These are phyloP conservation scores for Phytophthora pisi DNA, from an alignment of 352 stramenopile species.

Conservation along the genomic window DNA sequence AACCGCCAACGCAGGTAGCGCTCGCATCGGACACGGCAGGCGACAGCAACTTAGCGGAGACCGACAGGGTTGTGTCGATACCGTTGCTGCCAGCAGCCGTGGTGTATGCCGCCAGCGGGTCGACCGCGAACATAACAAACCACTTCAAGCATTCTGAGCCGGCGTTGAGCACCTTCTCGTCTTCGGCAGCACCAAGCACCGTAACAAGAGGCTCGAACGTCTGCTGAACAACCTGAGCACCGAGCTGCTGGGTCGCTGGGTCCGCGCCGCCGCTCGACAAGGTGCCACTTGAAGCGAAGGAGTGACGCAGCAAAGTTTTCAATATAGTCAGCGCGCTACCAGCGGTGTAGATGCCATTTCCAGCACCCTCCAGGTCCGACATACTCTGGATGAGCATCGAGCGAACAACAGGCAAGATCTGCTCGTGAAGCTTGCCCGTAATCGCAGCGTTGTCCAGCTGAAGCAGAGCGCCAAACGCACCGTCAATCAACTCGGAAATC, in stretches of 20 bases:
- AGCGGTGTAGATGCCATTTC: slow-evolving; percentile 68
- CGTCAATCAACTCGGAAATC: slow-evolving; percentile 75
- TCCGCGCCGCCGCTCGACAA: slow-evolving; percentile 31
- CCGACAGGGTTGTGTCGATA: slow-evolving; percentile 70
- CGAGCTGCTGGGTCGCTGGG: slow-evolving; percentile 51
- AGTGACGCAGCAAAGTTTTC: slow-evolving; percentile 77
- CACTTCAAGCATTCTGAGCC: slow-evolving; percentile 86
- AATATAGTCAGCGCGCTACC: slow-evolving; percentile 71
- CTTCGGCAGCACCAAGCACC: slow-evolving; percentile 63
- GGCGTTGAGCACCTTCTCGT: slow-evolving; percentile 78
- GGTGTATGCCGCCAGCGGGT: slow-evolving; percentile 60
- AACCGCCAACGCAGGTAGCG: slow-evolving; percentile 71
- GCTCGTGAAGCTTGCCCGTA: slow-evolving; percentile 60
- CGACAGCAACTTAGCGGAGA: slow-evolving; percentile 75
- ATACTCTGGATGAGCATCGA: slow-evolving; percentile 65
- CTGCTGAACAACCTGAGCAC: slow-evolving; percentile 66
- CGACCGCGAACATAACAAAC: slow-evolving; percentile 80
- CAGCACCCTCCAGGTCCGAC: slow-evolving; percentile 47
- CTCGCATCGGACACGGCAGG: slow-evolving; percentile 71
- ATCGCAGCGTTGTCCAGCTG: slow-evolving; percentile 68
- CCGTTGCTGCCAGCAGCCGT: slow-evolving; percentile 46
- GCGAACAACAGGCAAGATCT: slow-evolving; percentile 66
- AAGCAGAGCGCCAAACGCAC: slow-evolving; percentile 67
- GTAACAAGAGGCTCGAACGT: slow-evolving; percentile 76
- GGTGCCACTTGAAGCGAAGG: slow-evolving; percentile 51